Evolutionary conservation across 169 alveolate species (phyloP).

Genomic region (Cryptosporidium parvum): DNA sequence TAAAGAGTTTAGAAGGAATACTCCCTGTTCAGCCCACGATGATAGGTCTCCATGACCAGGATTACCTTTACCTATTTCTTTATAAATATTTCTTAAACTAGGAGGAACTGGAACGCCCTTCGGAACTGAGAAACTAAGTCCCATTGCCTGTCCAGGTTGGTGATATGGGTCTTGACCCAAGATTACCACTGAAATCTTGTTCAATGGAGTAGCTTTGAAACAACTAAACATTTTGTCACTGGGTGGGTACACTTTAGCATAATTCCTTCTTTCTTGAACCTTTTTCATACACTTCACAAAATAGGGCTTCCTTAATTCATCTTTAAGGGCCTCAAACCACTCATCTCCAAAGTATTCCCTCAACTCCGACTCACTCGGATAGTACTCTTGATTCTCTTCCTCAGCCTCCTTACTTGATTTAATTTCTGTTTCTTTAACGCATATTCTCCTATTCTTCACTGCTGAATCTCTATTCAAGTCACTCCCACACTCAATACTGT

Average conservation of each 20-base stretch:
- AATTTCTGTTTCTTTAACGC: not conserved
- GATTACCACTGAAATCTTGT: conserved; percentile 89
- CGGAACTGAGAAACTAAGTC: conserved; percentile 96
- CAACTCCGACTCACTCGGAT: conserved; percentile 19
- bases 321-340: conserved; percentile 82
- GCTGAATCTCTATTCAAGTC: not conserved
- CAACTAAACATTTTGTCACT: conserved; percentile 87
- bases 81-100: conserved; percentile 95
- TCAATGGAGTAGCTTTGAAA: conserved; percentile 86
- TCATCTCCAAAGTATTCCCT: conserved; percentile 67
- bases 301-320: conserved; percentile 83
- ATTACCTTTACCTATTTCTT: conserved; percentile 88
- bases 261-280: conserved; percentile 82
- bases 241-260: conserved; percentile 88
- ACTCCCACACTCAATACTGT: not conserved
- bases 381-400: not conserved
- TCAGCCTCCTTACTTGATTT: not conserved
- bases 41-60: conserved; percentile 97
- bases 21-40: conserved; percentile 98
- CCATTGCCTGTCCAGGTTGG: conserved; percentile 96
- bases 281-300: conserved; percentile 82
- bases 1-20: conserved; percentile 94
- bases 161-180: conserved; percentile 99
- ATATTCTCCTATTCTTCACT: not conserved
- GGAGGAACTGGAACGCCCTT: conserved; percentile 95